These are phyloP conservation scores for Russula ochroleuca DNA, from an alignment of 768 basidiomycete genomes.

Conservation along the genomic window DNA sequence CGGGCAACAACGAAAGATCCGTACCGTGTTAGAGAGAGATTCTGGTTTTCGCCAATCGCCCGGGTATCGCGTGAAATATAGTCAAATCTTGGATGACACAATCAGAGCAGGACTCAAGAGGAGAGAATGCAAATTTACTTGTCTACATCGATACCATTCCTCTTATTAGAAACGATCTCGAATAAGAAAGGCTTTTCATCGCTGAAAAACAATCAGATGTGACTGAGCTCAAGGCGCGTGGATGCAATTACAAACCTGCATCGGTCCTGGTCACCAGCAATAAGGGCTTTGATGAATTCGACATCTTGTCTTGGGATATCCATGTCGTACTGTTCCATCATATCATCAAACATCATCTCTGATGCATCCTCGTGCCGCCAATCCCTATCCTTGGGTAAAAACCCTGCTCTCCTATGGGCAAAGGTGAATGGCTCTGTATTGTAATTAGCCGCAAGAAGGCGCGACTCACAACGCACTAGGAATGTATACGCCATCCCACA, in stretches of 20 bases:
- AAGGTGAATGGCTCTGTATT: neutral
- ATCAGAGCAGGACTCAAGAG: neutral
- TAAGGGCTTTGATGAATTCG: conserved; percentile 70
- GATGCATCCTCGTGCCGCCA: conserved; percentile 82
- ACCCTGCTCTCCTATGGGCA: conserved; percentile 3
- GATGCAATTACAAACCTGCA: conserved; percentile 43
- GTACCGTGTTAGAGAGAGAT: conserved; percentile 47
- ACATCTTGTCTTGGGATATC: conserved; percentile 47
- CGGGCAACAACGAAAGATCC: neutral
- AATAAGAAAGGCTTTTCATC: conserved; percentile 69
- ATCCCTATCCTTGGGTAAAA: conserved; percentile 34
- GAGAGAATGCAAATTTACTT: conserved; percentile 45
- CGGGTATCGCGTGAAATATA: conserved; percentile 75
- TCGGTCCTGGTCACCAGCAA: conserved; percentile 52
- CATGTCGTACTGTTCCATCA: conserved; percentile 55
- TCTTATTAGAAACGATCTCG: conserved; percentile 78
- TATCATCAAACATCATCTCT: conserved; percentile 75
- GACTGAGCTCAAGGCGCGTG: neutral
- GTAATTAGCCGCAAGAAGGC: neutral
- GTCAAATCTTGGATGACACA: conserved; percentile 53
- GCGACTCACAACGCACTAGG: conserved; percentile 56
- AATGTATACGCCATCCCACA: conserved; percentile 75
- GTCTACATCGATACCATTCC: conserved; percentile 83
- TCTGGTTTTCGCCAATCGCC: conserved; percentile 60
- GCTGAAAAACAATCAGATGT: neutral